These are phyloP conservation scores for Ceratocystis variospora DNA, from an alignment of 2,329 filamentous ascomycete genomes.

Conservation along the genomic window DNA sequence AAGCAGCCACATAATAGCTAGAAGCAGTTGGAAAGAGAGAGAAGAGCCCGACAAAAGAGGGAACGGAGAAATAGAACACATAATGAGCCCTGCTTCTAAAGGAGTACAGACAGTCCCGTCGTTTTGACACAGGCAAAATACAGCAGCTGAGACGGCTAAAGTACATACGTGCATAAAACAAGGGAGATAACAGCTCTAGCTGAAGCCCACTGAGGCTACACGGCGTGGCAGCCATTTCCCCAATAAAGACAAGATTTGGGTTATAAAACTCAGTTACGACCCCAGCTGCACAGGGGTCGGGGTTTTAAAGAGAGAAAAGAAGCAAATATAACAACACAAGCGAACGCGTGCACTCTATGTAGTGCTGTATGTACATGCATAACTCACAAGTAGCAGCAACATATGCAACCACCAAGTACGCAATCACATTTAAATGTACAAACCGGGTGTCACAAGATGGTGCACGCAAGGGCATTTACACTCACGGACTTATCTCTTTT, in stretches of 20 bases:
- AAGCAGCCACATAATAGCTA: not conserved
- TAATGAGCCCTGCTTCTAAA: not conserved
- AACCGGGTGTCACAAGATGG: not conserved
- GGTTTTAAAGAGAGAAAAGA: too few relatives aligned
- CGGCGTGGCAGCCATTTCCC: not conserved
- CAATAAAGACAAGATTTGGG: not conserved
- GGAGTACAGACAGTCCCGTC: not conserved
- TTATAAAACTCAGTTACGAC: not conserved
- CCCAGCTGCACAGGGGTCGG: not conserved
- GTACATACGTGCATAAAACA: not conserved
- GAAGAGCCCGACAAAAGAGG: not conserved
- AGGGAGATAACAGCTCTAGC: not conserved
- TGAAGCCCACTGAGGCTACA: not conserved
- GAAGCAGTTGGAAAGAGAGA: not conserved
- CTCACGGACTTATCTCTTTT: not conserved
- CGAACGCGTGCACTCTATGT: not conserved
- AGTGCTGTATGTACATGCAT: not conserved
- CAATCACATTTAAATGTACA: not conserved
- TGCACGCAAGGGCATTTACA: not conserved
- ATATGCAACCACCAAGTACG: not conserved
- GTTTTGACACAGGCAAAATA: not conserved
- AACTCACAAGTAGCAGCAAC: not conserved
- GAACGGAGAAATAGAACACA: not conserved
- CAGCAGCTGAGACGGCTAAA: not conserved
- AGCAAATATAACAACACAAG: too few relatives aligned